Base-by-base conservation (phyloP, 345 rosid genomes). In the Carallia pectinifolia region DNA sequence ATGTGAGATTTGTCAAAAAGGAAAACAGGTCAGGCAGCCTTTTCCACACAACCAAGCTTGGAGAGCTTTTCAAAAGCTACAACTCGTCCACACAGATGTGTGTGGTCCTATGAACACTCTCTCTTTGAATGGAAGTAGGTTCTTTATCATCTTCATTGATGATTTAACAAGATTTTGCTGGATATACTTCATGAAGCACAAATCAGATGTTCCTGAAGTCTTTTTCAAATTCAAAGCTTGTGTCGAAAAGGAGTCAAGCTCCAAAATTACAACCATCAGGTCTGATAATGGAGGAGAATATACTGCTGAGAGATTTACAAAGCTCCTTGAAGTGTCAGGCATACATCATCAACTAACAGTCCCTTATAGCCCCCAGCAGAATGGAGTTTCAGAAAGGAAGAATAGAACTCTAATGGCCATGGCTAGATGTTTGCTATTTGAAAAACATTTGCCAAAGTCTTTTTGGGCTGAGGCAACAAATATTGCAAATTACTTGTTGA, bases 131-230 rank as follows among this genome's bases (percentile, higher is more conserved):
- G 77, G 64, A 4, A 68, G 33, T 23, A 37, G 23, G 53, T 74
- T 62, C 17, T 74, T 62, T n/a, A 5, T 68, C 1, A 8, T 33
- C 0, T 62, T 68, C 10, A 74, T 54, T 27, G 52, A 74, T 74
- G 73, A 74, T 29, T 64, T 6, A 2, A 38, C 58, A 1, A 48
- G 59, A 3, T 18, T 58, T 15, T 55, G 62, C 34, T 64, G 54
- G 67, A 38, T 70, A 9, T 70, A 64, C 40, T 71, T 65, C 17
- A 1, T 70, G 4, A 10, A 71, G 17, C 18, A 4, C n/a, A 76
- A 76, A 6, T 48, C 1, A 5, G 23, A 70, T 1, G 56, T 64
- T 7, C 1, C 10, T 34, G 27, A 16, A 15, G 48, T 29, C 0
- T 76, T 76, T 18, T 0, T 7, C 0, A 65, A 61, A 23, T 53